These are phyloP conservation scores for Apiotrichum mycotoxinovorans DNA, from an alignment of 1,284 basidiomycete genomes.

Conservation along the genomic window DNA sequence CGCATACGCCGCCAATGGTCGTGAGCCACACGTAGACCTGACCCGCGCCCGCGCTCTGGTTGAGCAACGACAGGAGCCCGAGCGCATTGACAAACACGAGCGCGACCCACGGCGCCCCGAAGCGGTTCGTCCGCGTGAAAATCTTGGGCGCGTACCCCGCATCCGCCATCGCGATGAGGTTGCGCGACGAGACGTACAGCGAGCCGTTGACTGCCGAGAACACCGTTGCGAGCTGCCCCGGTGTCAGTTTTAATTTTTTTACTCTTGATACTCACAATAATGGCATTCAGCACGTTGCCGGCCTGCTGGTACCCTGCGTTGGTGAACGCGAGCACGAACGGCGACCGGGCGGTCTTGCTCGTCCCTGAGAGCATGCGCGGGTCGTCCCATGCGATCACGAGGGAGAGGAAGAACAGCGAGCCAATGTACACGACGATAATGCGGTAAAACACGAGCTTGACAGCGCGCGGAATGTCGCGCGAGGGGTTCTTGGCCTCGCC, in stretches of 20 bases:
- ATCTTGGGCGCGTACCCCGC: slow-evolving; percentile 58
- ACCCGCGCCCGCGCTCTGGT: slow-evolving; percentile 19
- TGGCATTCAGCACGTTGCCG: neutral
- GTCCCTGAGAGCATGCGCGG: slow-evolving; percentile 53
- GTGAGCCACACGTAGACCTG: slow-evolving; percentile 23
- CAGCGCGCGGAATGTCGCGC: slow-evolving; percentile 66
- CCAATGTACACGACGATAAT: slow-evolving; percentile 61
- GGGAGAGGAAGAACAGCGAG: slow-evolving; percentile 34
- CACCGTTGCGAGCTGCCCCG: slow-evolving; percentile 44
- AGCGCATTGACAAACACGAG: slow-evolving; percentile 33
- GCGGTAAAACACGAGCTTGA: slow-evolving; percentile 66
- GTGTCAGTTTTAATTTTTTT: no score
- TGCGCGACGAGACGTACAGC: slow-evolving; percentile 34
- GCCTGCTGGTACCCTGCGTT: slow-evolving; percentile 69
- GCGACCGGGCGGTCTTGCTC: slow-evolving; percentile 63
- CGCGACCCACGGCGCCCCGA: slow-evolving; percentile 44
- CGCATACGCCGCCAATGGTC: slow-evolving; percentile 17
- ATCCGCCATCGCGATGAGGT: slow-evolving; percentile 50
- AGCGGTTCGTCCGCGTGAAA: slow-evolving; percentile 54
- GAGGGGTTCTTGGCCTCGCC: slow-evolving; percentile 59
- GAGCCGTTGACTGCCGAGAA: slow-evolving; percentile 24
- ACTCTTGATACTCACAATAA: neutral
- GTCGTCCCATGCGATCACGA: slow-evolving; percentile 28
- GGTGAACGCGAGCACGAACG: slow-evolving; percentile 67
- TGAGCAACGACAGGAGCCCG: slow-evolving; percentile 45